phyloP scores from a whole-genome alignment of 2,329 filamentous ascomycete genomes.

The Chaetomiaceae sp. region DNA sequence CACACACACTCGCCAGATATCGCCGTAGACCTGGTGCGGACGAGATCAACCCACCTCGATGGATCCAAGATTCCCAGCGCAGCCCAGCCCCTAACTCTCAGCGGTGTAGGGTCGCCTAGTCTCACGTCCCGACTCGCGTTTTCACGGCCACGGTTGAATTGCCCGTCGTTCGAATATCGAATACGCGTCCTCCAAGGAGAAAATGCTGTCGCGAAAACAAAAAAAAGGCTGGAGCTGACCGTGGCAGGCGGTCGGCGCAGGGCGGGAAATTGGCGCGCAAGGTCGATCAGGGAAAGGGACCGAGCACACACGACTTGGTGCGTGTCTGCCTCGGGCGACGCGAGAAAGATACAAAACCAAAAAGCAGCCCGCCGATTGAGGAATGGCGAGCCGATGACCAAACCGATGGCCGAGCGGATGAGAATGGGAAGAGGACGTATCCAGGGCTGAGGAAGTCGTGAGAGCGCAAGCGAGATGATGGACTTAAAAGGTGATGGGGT shows the following conservation, averaged over 20 bases:
- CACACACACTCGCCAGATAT: background rate
- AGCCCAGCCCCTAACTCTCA: conserved; percentile 25
- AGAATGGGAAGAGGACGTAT: conserved; percentile 35
- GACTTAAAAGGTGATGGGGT: conserved; percentile 42
- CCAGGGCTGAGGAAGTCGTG: conserved; percentile 44
- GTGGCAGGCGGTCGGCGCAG: conserved; percentile 16
- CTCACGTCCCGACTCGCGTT: conserved; percentile 16
- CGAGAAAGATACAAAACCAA: conserved; percentile 19
- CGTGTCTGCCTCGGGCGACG: conserved; percentile 19
- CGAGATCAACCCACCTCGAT: conserved; percentile 21
- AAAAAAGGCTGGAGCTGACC: conserved; percentile 5
- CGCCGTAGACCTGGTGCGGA: background rate
- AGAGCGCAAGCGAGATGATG: conserved; percentile 51
- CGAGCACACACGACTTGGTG: conserved; percentile 22
- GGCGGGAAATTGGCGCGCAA: conserved; percentile 27
- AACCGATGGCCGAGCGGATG: conserved; percentile 26
- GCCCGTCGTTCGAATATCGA: conserved; percentile 8
- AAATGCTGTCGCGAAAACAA: conserved; percentile 11
- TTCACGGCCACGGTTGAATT: conserved; percentile 5
- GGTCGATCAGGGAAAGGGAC: conserved; percentile 20
- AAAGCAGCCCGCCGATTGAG: conserved; percentile 20
- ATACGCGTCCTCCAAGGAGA: conserved; percentile 13
- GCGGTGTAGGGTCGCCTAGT: conserved; percentile 21
- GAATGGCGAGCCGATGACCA: conserved; percentile 18
- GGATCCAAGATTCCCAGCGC: conserved; percentile 16